These are phyloP conservation scores for cucumber (Cucumis sativus) DNA, from an alignment of 306 rosid genomes.

Conservation along the genomic window Cucumber_9930_V3 NC_026660.2:18449501-18450000, in stretches of 20 bases:
- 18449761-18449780: too few relatives aligned
- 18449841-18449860: too few relatives aligned
- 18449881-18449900: too few relatives aligned
- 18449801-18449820: too few relatives aligned
- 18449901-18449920: too few relatives aligned
- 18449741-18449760: too few relatives aligned
- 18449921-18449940: neutral
- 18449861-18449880: too few relatives aligned
- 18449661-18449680: neutral
- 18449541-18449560: neutral
- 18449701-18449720: too few relatives aligned
- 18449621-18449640: constrained; percentile 66
- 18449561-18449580: constrained; percentile 49
- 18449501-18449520: neutral
- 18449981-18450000: constrained; percentile 86
- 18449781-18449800: too few relatives aligned
- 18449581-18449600: constrained; percentile 70
- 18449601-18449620: constrained; percentile 73
- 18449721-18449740: too few relatives aligned
- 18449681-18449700: neutral
- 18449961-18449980: constrained; percentile 87
- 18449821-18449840: too few relatives aligned
- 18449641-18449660: constrained; percentile 17
- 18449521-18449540: neutral
- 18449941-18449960: constrained; percentile 82